These are phyloP conservation scores for Kwoniella bestiolae DNA, from an alignment of 768 basidiomycete genomes.

Conservation along the genomic window DNA sequence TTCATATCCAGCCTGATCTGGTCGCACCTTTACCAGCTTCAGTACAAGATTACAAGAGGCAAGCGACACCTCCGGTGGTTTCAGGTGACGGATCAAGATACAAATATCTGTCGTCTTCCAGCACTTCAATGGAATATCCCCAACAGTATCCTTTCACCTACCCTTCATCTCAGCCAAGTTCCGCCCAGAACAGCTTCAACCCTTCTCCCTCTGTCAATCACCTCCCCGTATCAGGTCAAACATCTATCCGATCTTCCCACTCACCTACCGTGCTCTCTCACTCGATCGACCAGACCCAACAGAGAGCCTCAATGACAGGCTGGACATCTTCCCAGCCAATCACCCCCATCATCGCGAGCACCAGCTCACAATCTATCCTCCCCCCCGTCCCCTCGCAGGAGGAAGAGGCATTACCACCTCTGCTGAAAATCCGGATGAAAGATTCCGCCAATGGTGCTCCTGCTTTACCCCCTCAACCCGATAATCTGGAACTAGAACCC, in stretches of 20 bases:
- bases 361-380: not conserved
- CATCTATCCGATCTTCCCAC: not conserved
- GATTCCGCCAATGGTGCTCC: not conserved
- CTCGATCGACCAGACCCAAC: not conserved
- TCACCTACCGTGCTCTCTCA: not conserved
- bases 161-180: not conserved
- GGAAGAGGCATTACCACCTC: conserved; percentile 10
- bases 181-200: not conserved
- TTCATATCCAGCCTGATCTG: conserved; percentile 35
- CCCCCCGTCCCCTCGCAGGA: not conserved
- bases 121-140: not conserved
- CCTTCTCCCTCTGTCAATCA: not conserved
- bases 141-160: not conserved
- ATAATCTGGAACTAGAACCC: not conserved
- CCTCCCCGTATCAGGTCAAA: not conserved
- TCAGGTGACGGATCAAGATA: not conserved
- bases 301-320: not conserved
- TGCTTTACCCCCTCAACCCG: not conserved
- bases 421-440: conserved; percentile 17
- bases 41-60: conserved; percentile 10
- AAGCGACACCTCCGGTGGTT: not conserved
- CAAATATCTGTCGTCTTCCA: not conserved
- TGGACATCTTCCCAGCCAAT: not conserved
- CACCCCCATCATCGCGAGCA: not conserved
- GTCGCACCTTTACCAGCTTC: conserved; percentile 29